Conservation (phyloP, 176 grass and related monocot species). For the Puccinellia tenuiflora region DNA sequence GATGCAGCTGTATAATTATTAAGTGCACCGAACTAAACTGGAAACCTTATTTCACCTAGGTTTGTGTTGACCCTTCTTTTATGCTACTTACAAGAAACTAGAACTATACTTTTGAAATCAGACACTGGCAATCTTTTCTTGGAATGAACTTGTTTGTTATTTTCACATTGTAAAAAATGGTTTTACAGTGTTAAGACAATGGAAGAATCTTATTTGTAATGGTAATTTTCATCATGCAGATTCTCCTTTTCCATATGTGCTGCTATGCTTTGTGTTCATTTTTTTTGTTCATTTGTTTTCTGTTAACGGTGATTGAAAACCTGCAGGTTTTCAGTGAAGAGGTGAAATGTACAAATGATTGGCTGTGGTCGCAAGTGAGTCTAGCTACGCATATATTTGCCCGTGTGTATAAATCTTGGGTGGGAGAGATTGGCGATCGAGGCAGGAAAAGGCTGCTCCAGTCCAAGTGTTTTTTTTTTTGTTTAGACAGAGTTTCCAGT, state of each 20-base stretch:
- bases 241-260: background rate
- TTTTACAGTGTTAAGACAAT: too few species aligned
- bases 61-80: background rate
- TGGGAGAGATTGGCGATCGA: slow-evolving; percentile 7
- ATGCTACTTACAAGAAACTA: background rate
- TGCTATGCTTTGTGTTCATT: background rate
- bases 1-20: too few species aligned
- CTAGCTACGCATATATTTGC: slow-evolving; percentile 25
- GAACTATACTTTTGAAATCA: background rate
- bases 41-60: background rate
- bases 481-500: slow-evolving; percentile 33
- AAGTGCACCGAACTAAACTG: background rate
- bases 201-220: background rate
- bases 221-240: background rate
- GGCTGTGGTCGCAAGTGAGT: slow-evolving; percentile 10
- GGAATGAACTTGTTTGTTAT: background rate
- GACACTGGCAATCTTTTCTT: background rate
- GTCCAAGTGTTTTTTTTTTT: slow-evolving; percentile 16
- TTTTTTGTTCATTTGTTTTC: background rate
- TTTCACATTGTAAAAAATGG: background rate
- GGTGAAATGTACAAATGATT: slow-evolving; percentile 37
- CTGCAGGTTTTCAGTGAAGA: slow-evolving; percentile 23
- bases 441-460: slow-evolving; percentile 23
- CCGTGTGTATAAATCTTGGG: slow-evolving; percentile 41
- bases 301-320: background rate